Evolutionary conservation across 257 asterid species (phyloP), one percentile per base, ranked within the genome.

Genomic region (Plantago ovata): DNA sequence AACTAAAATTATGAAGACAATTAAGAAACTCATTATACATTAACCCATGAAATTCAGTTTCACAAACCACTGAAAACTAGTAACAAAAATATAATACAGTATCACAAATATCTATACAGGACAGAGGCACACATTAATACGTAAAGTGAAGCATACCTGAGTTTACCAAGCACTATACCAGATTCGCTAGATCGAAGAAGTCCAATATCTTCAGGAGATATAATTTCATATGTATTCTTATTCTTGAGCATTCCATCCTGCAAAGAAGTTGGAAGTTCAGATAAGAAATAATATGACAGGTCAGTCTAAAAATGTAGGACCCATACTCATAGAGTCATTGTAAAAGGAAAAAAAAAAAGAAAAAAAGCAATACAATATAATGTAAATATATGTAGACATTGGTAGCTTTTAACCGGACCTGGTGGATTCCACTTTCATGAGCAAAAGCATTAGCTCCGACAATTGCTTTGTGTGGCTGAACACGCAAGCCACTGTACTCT

Each of bases 381-480:
- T 23, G n/a, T n/a, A n/a, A n/a, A n/a, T n/a, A n/a, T n/a, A 48
- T 48, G 8, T 32, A 13, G 41, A 28, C 23, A 53, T 13, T 13
- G n/a, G 16, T 14, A 21, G 58, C 42, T 50, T 51, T 7, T n/a
- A n/a, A n/a, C n/a, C n/a, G 54, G 67, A 87, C 98, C 94, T 92
- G 98, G 79, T 92, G 98, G 73, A 88, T 85, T 36, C 98, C 98
- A 79, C 98, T 88, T 79, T 88, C 96, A 84, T 92, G 98, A 71
- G 98, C 95, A 75, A 92, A 92, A 53, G 98, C 98, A 77, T 92
- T 92, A 68, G 95, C 94, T 67, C 98, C 98, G 64, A 88, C 98
- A 71, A 87, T 88, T 62, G 96, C 98, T 75, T 92, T 92, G 76
- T 92, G 98, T 42, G 96, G 98, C 79, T 92, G 98, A 65, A 91